phyloP scores from a whole-genome alignment of 768 basidiomycete genomes.

The Podaxis sp. region DNA sequence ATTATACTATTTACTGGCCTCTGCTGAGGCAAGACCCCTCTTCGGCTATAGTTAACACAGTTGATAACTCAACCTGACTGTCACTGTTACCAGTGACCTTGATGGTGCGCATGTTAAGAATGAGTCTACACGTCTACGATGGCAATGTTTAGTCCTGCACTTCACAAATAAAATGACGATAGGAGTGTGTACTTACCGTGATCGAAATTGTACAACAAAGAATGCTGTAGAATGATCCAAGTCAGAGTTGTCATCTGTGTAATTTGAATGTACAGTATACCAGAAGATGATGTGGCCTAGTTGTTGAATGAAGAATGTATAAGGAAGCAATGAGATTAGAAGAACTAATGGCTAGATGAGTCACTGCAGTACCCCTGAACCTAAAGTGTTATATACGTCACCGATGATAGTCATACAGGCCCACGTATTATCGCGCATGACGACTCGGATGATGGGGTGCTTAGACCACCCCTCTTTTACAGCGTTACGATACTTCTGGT shows the following conservation, averaged over 20 bases:
- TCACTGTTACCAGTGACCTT: not conserved
- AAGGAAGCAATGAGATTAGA: not conserved
- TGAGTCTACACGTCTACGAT: conserved; percentile 1
- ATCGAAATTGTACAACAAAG: not conserved
- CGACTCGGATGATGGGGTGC: not conserved
- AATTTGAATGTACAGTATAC: not conserved
- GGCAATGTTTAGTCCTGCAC: not conserved
- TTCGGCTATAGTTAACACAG: not conserved
- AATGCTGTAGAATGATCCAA: not conserved
- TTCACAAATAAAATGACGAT: not conserved
- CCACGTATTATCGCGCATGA: conserved; percentile 4
- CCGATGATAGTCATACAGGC: not conserved
- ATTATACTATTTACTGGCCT: too few species aligned
- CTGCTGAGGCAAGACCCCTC: too few species aligned
- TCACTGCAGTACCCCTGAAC: not conserved
- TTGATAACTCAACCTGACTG: not conserved
- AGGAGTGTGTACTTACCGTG: not conserved
- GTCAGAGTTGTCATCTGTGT: not conserved
- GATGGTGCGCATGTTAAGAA: conserved; percentile 1
- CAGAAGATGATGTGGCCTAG: not conserved
- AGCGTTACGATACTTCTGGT: not conserved
- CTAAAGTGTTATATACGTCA: not conserved
- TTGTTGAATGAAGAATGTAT: not conserved
- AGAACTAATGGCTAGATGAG: not conserved
- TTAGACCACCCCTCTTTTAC: not conserved